phyloP scores from a whole-genome alignment of 352 stramenopile species.

The Globisporangium recalcitrans region DNA sequence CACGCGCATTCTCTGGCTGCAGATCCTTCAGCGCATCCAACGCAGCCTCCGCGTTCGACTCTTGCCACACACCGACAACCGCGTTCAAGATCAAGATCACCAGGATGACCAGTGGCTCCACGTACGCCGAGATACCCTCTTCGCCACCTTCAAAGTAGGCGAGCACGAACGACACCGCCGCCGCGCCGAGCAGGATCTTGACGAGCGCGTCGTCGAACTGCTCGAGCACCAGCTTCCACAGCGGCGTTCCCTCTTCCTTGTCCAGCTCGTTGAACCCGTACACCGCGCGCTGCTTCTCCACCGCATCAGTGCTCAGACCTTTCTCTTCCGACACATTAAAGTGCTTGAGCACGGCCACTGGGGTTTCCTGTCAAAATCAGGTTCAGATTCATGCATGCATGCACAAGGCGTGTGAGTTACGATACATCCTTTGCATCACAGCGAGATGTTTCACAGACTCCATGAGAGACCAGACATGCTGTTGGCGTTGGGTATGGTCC shows the following conservation, averaged over 20 bases:
- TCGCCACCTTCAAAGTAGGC: constrained; percentile 88
- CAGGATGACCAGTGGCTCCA: constrained; percentile 97
- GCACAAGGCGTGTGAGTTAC: constrained; percentile 2
- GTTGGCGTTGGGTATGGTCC: too few species aligned
- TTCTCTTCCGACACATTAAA: constrained; percentile 59
- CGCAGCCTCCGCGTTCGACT: constrained; percentile 90
- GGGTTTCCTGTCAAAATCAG: constrained; percentile 36
- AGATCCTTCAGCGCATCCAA: constrained; percentile 95
- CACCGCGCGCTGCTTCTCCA: constrained; percentile 45
- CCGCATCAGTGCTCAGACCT: constrained; percentile 46
- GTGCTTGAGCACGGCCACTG: constrained; percentile 70
- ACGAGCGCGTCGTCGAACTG: constrained; percentile 99
- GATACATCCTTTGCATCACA: background rate
- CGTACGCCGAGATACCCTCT: constrained; percentile 89
- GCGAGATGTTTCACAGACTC: background rate
- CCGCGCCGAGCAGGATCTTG: constrained; percentile 97
- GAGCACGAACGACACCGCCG: constrained; percentile 92
- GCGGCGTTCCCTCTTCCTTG: constrained; percentile 84
- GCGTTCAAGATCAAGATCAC: constrained; percentile 96
- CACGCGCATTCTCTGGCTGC: constrained; percentile 89
- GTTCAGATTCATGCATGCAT: background rate
- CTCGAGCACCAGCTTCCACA: constrained; percentile 95
- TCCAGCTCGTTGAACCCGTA: constrained; percentile 87
- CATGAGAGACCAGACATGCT: background rate
- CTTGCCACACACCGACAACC: constrained; percentile 95